Evolutionary conservation across 2,329 filamentous ascomycete species (phyloP), one percentile per base, ranked within the genome.

Genomic region (Zalaria sp.): DNA sequence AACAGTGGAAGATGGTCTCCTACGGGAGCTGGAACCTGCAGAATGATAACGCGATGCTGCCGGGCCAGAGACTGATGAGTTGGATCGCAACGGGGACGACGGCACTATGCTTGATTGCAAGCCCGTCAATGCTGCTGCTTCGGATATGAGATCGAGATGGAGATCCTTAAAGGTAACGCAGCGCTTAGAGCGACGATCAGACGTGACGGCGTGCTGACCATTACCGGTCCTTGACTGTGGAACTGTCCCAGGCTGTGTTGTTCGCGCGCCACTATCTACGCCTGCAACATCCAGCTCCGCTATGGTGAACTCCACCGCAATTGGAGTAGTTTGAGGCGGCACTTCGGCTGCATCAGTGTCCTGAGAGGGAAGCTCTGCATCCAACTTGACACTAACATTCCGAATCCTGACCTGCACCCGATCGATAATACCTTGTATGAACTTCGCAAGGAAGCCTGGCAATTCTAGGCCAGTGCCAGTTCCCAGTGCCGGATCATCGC

Each of bases 361-460:
- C 35, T 11, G 7, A 9, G 11, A 27, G 7, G 36, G 36, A 9
- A 38, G 11, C 5, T 5, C 7, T 11, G 36, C 36, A 69, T 84
- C 78, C 11, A 87, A 62, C 51, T 79, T 75, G 47, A 87, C 70
- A 7, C 69, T 71, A 43, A 89, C 71, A 26, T 75, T 71, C 39
- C 71, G 72, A 44, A 89, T 75, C 39, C 66, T 68, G 26, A 89
- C 63, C 54, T 83, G 75, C 42, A 80, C 68, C 37, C 83, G 73
- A 58, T 91, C 82, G 26, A 81, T 64, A 38, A 88, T 76, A 27
- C 82, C 81, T 49, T 86, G 79, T 4, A 89, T 60, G 49, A 86
- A 84, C 48, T 73, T 75, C 35, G 79, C 74, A 37, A 91, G 63
- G 48, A 87, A 85, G 0, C 65, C 67, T 4, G 83, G 83, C 4